phyloP scores from a whole-genome alignment of 177 flowering plant species.

The Vitis hybrid region DNA sequence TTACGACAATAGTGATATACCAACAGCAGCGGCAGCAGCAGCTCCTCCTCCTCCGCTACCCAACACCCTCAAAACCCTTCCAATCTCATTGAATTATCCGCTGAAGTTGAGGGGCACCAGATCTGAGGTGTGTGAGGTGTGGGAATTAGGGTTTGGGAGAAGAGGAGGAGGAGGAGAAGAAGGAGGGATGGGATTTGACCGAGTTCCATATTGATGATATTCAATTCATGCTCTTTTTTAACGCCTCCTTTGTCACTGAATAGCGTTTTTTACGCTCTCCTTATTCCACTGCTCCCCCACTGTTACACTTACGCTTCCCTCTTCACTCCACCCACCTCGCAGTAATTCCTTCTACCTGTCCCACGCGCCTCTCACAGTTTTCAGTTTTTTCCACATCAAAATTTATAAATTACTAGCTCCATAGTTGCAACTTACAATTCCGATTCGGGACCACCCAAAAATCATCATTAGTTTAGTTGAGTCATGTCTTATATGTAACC shows the following conservation, averaged over 20 bases:
- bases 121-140: background rate
- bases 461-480: too few species aligned
- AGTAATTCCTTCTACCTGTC: background rate
- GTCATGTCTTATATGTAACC: too few species aligned
- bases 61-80: too few species aligned
- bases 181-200: conserved; percentile 22
- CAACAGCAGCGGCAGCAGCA: background rate
- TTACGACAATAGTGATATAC: too few species aligned
- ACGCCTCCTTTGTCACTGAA: conserved; percentile 3
- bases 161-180: background rate
- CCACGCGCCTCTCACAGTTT: too few species aligned
- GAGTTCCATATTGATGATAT: conserved; percentile 14
- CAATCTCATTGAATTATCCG: too few species aligned
- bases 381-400: too few species aligned
- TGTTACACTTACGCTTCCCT: background rate
- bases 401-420: too few species aligned
- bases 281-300: too few species aligned
- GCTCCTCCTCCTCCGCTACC: background rate
- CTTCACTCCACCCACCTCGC: background rate
- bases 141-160: conserved; percentile 23
- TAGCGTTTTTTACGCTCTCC: conserved; percentile 16
- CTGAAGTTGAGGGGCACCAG: background rate
- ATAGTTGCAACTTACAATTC: too few species aligned
- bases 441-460: too few species aligned
- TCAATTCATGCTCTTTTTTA: conserved; percentile 4